A percentile compares a stretch with the other conserved stretches of the same genome.
Evolutionary conservation across 768 basidiomycete genomes (phyloP).

Genomic region (Calocera cornea): DNA sequence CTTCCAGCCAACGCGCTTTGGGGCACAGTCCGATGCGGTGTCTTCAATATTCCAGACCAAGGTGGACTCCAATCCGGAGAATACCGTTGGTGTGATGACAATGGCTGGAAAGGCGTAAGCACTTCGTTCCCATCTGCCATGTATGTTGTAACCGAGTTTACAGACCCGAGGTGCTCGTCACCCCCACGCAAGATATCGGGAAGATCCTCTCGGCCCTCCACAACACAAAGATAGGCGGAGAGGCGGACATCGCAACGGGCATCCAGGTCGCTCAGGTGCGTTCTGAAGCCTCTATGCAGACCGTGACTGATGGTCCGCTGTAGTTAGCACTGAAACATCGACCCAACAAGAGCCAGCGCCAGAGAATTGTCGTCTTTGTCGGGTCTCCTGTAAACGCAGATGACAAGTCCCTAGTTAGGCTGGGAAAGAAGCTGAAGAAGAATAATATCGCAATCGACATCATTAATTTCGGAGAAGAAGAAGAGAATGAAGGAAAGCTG

Average conservation of each 20-base stretch:
- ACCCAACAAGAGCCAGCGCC: slow-evolving; percentile 95
- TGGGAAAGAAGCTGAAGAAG: slow-evolving; percentile 98
- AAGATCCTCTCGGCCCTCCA: slow-evolving; percentile 76
- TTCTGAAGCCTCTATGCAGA: background rate
- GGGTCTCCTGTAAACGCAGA: slow-evolving; percentile 77
- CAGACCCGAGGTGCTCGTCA: slow-evolving; percentile 91
- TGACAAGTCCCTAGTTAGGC: slow-evolving; percentile 65
- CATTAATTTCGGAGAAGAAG: slow-evolving; percentile 71
- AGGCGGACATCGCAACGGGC: slow-evolving; percentile 76
- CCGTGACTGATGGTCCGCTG: background rate
- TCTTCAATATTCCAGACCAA: slow-evolving; percentile 83
- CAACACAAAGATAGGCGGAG: slow-evolving; percentile 59
- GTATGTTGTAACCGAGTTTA: background rate
- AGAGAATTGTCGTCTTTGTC: slow-evolving; percentile 88
- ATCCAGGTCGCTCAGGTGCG: slow-evolving; percentile 71
- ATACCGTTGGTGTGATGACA: slow-evolving; percentile 93
- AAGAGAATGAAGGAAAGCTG: slow-evolving; percentile 52
- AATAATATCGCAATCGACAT: slow-evolving; percentile 96
- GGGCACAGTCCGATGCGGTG: slow-evolving; percentile 85
- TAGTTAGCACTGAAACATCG: slow-evolving; percentile 86
- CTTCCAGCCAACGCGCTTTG: slow-evolving; percentile 73
- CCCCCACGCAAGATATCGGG: slow-evolving; percentile 88
- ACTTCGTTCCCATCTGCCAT: background rate
- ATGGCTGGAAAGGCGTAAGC: slow-evolving; percentile 89
- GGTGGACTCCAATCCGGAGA: slow-evolving; percentile 92